Conservation (phyloP, 257 asterid species). For the Solanum tacnaense region DNA sequence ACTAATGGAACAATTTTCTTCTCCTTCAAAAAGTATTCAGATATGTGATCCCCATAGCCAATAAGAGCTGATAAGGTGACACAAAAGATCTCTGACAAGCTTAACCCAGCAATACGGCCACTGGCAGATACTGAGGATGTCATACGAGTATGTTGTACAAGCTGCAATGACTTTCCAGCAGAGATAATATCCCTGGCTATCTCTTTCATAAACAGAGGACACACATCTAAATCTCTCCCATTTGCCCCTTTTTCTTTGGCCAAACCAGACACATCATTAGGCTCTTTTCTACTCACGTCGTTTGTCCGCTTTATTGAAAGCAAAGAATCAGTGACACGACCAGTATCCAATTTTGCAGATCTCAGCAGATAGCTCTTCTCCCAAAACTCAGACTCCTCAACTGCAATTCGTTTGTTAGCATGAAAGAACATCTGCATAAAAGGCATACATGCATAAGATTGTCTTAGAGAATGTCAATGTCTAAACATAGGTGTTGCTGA, state of each 20-base stretch:
- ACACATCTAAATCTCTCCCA: slow-evolving; percentile 37
- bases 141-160: slow-evolving; percentile 66
- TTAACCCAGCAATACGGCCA: slow-evolving; percentile 47
- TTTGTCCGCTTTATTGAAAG: slow-evolving; percentile 25
- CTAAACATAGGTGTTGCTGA: not conserved
- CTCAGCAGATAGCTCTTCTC: slow-evolving; percentile 83
- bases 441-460: slow-evolving; percentile 1
- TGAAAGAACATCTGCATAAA: slow-evolving; percentile 71
- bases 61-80: slow-evolving; percentile 69
- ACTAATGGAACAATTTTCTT: slow-evolving; percentile 27
- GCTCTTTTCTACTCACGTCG: slow-evolving; percentile 31
- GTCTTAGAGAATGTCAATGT: not conserved
- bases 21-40: slow-evolving; percentile 45
- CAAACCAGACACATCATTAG: slow-evolving; percentile 31
- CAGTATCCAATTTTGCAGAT: slow-evolving; percentile 27
- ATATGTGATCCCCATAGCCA: slow-evolving; percentile 65
- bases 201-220: slow-evolving; percentile 74
- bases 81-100: slow-evolving; percentile 87
- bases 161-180: slow-evolving; percentile 95
- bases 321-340: slow-evolving; percentile 21
- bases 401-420: slow-evolving; percentile 58
- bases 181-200: slow-evolving; percentile 76
- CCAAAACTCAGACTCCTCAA: slow-evolving; percentile 93
- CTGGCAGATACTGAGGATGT: slow-evolving; percentile 31
- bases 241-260: slow-evolving; percentile 38